Evolutionary conservation across 2,329 filamentous ascomycete species (phyloP), one percentile per base, ranked within the genome.

Genomic region (Colletotrichum karsti): DNA sequence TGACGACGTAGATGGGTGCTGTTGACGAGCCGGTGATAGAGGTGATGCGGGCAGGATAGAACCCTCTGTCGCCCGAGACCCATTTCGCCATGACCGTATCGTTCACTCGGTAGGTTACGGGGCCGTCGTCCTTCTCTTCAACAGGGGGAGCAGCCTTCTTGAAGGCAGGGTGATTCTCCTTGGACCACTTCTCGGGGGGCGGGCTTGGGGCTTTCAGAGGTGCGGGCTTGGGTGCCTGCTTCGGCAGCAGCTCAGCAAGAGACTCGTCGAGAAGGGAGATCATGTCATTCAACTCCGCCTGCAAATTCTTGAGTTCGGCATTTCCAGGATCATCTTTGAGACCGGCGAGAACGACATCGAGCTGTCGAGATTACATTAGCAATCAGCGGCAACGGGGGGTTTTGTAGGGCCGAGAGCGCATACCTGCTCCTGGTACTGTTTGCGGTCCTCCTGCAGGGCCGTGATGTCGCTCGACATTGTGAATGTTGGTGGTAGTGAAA

Each of bases 11-110:
- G 71, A 98, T 93, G 37, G 95, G 95, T 58, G 93, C 93, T 46
- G 90, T 92, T n/a, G 92, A 91, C 8, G 94, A 97, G 66, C 96
- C 96, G 22, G 95, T 98, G 74, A 98, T 95, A 58, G 93, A 95
- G 57, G 94, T 95, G 79, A 99, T 97, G 75, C 93, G 91, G 44
- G 95, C 96, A 50, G 94, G 92, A 82, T 98, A 98, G 82, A 95
- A 98, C 24, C 88, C 88, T 76, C 93, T 94, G 80, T 99, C 96
- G 61, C 94, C 94, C 9, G 93, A 92, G 51, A 92, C 83, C 93
- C 95, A 99, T 80, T 95, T 95, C 51, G 95, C 96, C 79, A 96
- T 86, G 60, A 98, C 93, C 33, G 86, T 92, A 75, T 99, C 96
- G 77, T 97, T 97, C 72, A 97, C 93, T 64, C 92, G 89, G 81